These are phyloP conservation scores for Monilinia polystroma DNA, from an alignment of 2,329 filamentous ascomycete genomes.

Conservation along the genomic window DNA sequence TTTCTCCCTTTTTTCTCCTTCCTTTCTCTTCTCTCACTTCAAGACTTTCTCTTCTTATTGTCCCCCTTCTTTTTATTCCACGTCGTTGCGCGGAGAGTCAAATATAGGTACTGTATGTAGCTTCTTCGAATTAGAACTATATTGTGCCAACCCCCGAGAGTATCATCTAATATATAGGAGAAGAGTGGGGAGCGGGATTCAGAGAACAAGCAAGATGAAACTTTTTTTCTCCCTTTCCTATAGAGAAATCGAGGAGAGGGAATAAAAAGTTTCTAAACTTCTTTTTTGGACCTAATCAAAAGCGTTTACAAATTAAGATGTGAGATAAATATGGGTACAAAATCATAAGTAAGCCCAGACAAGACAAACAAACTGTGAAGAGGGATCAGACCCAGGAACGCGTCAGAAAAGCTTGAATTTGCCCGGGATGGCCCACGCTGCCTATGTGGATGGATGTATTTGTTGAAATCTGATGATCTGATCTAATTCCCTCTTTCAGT, in stretches of 20 bases:
- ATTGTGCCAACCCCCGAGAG: slow-evolving; percentile 13
- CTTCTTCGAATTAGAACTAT: not conserved
- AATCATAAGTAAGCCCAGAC: not conserved
- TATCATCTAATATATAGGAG: not conserved
- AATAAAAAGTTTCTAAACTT: not conserved
- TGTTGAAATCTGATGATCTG: not conserved
- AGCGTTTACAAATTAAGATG: not conserved
- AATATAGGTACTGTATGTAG: too few species aligned
- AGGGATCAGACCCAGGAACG: too few species aligned
- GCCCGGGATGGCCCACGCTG: slow-evolving; percentile 5
- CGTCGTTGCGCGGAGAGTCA: too few species aligned
- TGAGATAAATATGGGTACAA: not conserved
- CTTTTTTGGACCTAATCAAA: not conserved
- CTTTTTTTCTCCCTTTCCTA: too few species aligned
- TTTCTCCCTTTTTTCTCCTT: too few species aligned
- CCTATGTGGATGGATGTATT: not conserved
- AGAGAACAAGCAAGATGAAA: too few species aligned
- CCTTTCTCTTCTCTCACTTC: too few species aligned
- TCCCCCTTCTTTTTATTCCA: not conserved
- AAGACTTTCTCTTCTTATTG: too few species aligned
- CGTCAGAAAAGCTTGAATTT: slow-evolving; percentile 21
- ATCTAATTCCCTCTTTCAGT: too few species aligned
- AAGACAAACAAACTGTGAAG: not conserved
- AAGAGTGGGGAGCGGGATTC: not conserved
- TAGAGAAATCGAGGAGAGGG: not conserved